These are phyloP conservation scores for Elsinoe fawcettii DNA, from an alignment of 2,329 filamentous ascomycete species.

Conservation along the genomic window DNA sequence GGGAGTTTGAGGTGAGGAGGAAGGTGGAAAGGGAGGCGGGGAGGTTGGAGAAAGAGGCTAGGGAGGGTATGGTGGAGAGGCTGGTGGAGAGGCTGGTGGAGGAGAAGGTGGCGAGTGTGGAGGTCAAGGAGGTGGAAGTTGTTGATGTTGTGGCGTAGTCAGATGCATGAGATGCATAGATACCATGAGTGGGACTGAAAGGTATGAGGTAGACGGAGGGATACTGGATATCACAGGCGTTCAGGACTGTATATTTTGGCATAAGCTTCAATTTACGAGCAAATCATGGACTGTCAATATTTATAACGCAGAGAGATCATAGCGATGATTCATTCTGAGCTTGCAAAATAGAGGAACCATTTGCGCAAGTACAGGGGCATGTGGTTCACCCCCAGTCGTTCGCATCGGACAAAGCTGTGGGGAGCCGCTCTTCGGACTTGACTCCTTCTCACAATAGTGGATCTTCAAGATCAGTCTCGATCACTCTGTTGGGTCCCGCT, in stretches of 20 bases:
- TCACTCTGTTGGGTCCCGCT: not conserved
- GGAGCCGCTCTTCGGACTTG: not conserved
- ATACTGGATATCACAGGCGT: too few species aligned
- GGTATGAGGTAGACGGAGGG: too few species aligned
- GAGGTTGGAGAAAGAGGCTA: not conserved
- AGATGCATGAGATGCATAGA: not conserved
- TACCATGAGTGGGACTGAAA: too few species aligned
- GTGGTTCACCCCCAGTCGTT: not conserved
- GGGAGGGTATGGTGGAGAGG: constrained; percentile 21
- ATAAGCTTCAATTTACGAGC: not conserved
- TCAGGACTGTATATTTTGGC: not conserved
- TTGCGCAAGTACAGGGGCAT: not conserved
- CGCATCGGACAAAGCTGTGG: not conserved
- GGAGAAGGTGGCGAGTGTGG: not conserved
- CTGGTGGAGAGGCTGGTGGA: not conserved
- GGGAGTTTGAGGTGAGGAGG: constrained; percentile 7
- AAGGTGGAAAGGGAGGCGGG: not conserved
- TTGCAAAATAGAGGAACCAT: not conserved
- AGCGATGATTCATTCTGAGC: not conserved
- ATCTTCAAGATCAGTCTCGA: not conserved
- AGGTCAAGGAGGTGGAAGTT: not conserved
- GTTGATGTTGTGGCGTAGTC: not conserved
- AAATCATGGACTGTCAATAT: not conserved
- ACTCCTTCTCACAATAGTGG: not conserved
- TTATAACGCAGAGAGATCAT: not conserved